Evolutionary conservation across 108 stramenopile species (phyloP), one percentile per base, ranked within the genome.

Genomic region (Skeletonema grethae): DNA sequence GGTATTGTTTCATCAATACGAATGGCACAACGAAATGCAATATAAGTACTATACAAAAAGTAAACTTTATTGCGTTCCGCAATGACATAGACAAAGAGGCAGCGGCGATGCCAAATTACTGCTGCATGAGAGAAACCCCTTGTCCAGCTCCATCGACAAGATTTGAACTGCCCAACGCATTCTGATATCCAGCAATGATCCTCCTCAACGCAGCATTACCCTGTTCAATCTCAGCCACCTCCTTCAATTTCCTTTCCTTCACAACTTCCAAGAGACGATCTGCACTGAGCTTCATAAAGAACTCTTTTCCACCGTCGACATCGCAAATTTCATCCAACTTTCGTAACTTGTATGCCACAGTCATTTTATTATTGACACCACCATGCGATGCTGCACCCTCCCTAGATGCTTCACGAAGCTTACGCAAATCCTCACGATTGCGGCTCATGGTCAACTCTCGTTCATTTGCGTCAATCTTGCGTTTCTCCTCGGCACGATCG

Each of bases 131-230:
- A 43, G 41, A 43, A 43, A 43, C 25, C 25, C 25, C 25, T 28
- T 28, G 25, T 28, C 25, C 41, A 43, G 15, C 41, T 43, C 15
- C 41, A 43, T 43, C 41, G 15, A n/a, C 41, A 43, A 43, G 41
- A 10, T 15, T 64, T 13, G 39, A 64, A 22, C 34, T 18, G 6
- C 56, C 61, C 12, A 78, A 30, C 3, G 35, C 57, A 57, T 60
- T 57, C 57, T 67, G 45, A 66, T 71, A 78, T 34, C 77, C 77
- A 28, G 56, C 65, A 66, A 78, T 66, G 12, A 63, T 69, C 70
- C 70, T 78, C 65, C 62, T 63, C 65, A 78, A 66, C 39, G 63
- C 38, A 28, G 69, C 38, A 70, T 68, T 69, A 7, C 43, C 63
- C 64, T 53, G 35, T 29, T 65, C 65, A 16, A 71, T 31, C 41